These are phyloP conservation scores for Closterium sp. DNA, from an alignment of 139 green algal genomes.

Conservation along the genomic window DNA sequence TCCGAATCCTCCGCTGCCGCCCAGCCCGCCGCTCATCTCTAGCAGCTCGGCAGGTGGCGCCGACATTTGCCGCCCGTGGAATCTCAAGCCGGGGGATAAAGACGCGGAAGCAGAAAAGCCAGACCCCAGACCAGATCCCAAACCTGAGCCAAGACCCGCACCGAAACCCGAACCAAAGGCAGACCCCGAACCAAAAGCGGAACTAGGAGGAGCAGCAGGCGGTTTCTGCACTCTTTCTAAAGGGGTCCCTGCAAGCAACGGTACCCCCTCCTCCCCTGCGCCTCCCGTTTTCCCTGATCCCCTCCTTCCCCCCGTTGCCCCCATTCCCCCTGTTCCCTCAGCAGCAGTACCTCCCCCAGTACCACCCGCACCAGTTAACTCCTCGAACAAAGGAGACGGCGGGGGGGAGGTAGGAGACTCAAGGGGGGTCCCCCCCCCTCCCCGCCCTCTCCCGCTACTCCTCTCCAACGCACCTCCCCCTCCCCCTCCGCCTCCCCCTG, in stretches of 20 bases:
- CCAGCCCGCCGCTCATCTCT: background rate
- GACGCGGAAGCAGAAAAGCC: background rate
- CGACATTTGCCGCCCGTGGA: background rate
- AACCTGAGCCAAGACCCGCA: background rate
- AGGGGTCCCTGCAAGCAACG: background rate
- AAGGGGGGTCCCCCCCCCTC: background rate
- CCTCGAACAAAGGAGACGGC: background rate
- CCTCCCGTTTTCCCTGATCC: background rate
- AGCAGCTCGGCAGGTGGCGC: background rate
- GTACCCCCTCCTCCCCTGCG: background rate
- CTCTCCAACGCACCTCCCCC: background rate
- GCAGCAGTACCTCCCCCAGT: background rate
- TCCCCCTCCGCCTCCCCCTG: too few relatives aligned
- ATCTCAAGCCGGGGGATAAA: background rate
- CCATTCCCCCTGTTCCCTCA: background rate
- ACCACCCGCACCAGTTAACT: background rate
- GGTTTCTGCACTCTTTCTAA: background rate
- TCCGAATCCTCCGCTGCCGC: background rate
- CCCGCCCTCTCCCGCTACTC: background rate
- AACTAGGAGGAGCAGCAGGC: background rate
- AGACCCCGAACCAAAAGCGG: background rate
- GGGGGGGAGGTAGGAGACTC: background rate
- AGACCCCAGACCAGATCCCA: background rate
- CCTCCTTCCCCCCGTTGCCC: background rate
- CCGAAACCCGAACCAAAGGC: background rate